Evolutionary conservation across 192 early-diverging fungal genomes (phyloP).

Genomic region (Spizellomyces sp.): DNA sequence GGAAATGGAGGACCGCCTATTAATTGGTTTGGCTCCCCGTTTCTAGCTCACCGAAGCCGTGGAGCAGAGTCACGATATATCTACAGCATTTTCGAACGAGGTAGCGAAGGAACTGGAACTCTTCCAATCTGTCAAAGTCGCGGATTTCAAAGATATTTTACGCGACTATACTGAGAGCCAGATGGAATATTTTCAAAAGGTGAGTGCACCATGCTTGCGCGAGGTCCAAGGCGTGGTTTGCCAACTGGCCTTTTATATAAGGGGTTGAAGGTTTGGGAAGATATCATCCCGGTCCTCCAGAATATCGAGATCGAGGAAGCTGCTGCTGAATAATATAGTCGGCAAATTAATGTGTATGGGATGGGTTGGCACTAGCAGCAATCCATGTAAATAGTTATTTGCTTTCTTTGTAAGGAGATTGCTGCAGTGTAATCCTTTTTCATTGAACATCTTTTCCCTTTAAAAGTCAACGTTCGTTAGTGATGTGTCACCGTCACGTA

Average conservation of each 20-base stretch:
- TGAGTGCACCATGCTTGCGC: slow-evolving; percentile 28
- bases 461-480: no score
- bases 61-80: slow-evolving; percentile 70
- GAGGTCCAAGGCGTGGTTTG: not conserved
- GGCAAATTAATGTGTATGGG: no score
- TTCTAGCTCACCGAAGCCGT: slow-evolving; percentile 80
- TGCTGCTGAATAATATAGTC: no score
- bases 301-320: slow-evolving; percentile 27
- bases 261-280: slow-evolving; percentile 77
- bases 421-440: no score
- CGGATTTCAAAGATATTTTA: slow-evolving; percentile 78
- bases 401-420: no score
- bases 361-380: no score
- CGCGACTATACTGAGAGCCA: slow-evolving; percentile 77
- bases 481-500: no score
- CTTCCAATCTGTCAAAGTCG: slow-evolving; percentile 77
- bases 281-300: slow-evolving; percentile 81
- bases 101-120: slow-evolving; percentile 82
- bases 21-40: not conserved
- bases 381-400: no score
- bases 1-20: not conserved
- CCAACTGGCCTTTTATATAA: slow-evolving; percentile 20
- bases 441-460: no score
- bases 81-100: slow-evolving; percentile 74
- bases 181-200: slow-evolving; percentile 82